These are phyloP conservation scores for Verbascum thapsus DNA, from an alignment of 257 asterid genomes.

Conservation along the genomic window DNA sequence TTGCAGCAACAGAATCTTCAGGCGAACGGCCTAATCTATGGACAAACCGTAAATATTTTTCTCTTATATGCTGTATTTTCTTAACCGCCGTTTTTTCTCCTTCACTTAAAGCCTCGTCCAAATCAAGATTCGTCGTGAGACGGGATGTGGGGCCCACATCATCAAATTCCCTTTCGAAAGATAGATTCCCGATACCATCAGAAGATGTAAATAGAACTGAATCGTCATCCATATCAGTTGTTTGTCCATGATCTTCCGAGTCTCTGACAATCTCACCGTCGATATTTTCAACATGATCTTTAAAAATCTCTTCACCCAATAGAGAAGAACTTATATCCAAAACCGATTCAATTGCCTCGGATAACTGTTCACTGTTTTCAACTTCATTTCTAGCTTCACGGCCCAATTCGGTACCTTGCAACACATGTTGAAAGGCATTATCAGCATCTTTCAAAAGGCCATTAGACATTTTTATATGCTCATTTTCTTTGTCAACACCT, in stretches of 20 bases:
- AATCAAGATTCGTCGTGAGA: conserved; percentile 19
- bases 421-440: conserved; percentile 21
- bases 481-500: conserved; percentile 25
- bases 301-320: conserved; percentile 35
- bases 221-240: conserved; percentile 35
- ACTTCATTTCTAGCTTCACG: conserved; percentile 28
- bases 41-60: conserved; percentile 53
- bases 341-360: conserved; percentile 27
- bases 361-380: conserved; percentile 30
- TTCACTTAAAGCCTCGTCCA: conserved; percentile 35
- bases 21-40: conserved; percentile 45
- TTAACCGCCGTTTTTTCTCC: conserved; percentile 46
- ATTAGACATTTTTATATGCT: conserved; percentile 21
- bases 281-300: conserved; percentile 33
- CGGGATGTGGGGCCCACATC: conserved; percentile 33
- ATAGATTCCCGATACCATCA: conserved; percentile 30
- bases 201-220: conserved; percentile 26
- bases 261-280: conserved; percentile 36
- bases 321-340: conserved; percentile 16
- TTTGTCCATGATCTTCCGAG: conserved; percentile 30
- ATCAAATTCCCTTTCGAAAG: conserved; percentile 22
- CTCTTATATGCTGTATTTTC: conserved; percentile 44
- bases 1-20: conserved; percentile 49
- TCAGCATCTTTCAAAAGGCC: conserved; percentile 31
- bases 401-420: conserved; percentile 24